Evolutionary conservation across 208 protist species (phyloP), one percentile per base, ranked within the genome.

Genomic region (Crithidia sp.): DNA sequence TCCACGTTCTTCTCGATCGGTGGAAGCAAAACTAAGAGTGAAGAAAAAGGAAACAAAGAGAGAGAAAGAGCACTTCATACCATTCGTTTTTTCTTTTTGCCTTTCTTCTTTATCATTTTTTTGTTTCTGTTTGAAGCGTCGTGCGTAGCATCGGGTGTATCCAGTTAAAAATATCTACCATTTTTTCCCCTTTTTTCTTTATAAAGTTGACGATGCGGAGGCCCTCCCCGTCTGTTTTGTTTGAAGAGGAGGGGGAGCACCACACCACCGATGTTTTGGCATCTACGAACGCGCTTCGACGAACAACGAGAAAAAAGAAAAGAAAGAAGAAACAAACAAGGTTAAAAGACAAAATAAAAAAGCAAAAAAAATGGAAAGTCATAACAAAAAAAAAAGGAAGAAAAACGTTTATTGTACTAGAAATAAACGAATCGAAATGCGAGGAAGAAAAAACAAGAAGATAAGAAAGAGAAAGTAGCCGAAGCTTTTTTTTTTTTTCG

Each of bases 381-480:
- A 60, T 43, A 60, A 40, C 5, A 60, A 60, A 41, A 41, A 41
- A 41, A 40, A 43, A 41, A 60, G 14, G 17, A 60, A 60, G 19
- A 55, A 55, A 55, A 10, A 52, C 39, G 52, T 44, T 69, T 60
- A 60, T 60, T 50, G 14, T 52, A 28, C 41, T 47, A 69, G 43
- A 37, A 71, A 71, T 45, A 68, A 36, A 49, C 49, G 41, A 60
- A 60, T 69, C n/a, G 41, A 55, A 53, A n/a, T 59, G 36, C 52
- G 28, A 5, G 28, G 56, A 55, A 56, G 36, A 13, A 40, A 50
- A 52, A 16, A 36, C 14, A n/a, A 63, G 58, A 44, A 63, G n/a
- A 63, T 39, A 40, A 17, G 50, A 60, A 41, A 41, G 3, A 28
- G 55, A 60, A 65, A 50, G 41, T 50, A 65, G 28, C 36, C 5